Evolutionary conservation across 441 rosid genomes (phyloP).

Genomic region (Isatis lusitanica): DNA sequence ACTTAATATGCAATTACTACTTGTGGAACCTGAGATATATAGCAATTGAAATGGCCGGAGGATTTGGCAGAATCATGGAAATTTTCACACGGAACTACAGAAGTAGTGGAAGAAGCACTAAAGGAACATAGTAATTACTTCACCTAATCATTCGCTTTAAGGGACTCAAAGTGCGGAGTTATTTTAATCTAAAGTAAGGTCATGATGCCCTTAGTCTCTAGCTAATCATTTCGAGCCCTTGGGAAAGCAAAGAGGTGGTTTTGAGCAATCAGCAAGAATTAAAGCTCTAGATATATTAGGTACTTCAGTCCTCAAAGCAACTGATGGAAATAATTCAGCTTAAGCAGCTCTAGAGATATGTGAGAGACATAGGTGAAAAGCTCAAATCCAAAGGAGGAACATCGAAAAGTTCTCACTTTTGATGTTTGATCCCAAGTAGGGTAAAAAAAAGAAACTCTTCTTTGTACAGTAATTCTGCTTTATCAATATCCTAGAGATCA

Average conservation of each 20-base stretch:
- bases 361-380: background rate
- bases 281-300: background rate
- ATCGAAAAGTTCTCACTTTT: conserved; percentile 6
- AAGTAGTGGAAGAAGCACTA: conserved; percentile 67
- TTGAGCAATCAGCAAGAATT: background rate
- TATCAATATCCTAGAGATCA: conserved; percentile 11
- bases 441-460: background rate
- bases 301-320: background rate
- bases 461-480: conserved; percentile 26
- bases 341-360: background rate
- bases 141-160: conserved; percentile 43
- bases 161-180: conserved; percentile 14
- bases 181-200: conserved; percentile 33
- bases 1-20: conserved; percentile 31
- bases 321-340: background rate
- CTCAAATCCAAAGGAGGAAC: conserved; percentile 12
- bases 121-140: conserved; percentile 42
- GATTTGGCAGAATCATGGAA: conserved; percentile 23
- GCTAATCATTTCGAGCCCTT: conserved; percentile 35
- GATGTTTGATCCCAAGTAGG: conserved; percentile 17
- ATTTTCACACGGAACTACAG: conserved; percentile 39
- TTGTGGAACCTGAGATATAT: conserved; percentile 40
- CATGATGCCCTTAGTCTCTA: conserved; percentile 32
- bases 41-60: conserved; percentile 17
- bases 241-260: conserved; percentile 26